Base-by-base conservation (phyloP, 495 filamentous ascomycete species). In the Aspergillus conjunctus region DNA sequence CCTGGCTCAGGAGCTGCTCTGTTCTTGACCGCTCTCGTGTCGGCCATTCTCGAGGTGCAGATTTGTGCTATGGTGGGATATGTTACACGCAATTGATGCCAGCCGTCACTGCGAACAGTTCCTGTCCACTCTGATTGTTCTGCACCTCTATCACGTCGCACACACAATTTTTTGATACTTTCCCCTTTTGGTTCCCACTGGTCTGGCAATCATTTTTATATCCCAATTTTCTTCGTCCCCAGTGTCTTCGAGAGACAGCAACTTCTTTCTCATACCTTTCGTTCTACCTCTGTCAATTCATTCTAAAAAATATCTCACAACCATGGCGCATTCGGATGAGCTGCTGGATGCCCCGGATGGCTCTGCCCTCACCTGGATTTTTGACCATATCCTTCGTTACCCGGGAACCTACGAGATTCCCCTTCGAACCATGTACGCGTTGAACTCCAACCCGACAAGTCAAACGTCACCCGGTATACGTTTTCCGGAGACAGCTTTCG, bases 351-450 rank as follows among this genome's bases (percentile, higher is more conserved):
- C 62, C 52, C 72, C 73, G 6, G 73, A 81, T 68, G 82, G 81
- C 48, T 71, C 76, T 44, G 70, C 77, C 8, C 73, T 80, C 52
- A 77, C 75, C 44, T 84, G 82, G 82, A 87, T 91, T 60, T 79
- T 91, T 49, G 88, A 91, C 54, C 88, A 91, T 67, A 78, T 87
- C 56, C 72, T 88, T 45, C 81, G 87, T 34, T 86, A 90, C 68
- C 85, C 87, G 9, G 80, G 77, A 58, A 80, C 78, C 33, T 90
- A 90, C 66, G 88, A 91, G 65, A 86, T 91, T 43, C 89, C 88
- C 15, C 78, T 91, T 20, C 83, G 88, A 53, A 89, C 85, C 58
- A 90, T 90, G 80, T 91, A 91, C 70, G 81, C 80, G 14, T 77
- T 91, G 70, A 91, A 91, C 66, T 87, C 81, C 60, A 78, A 83